Base-by-base conservation (phyloP, 768 basidiomycete species). In the Tricholoma matsutake region DNA sequence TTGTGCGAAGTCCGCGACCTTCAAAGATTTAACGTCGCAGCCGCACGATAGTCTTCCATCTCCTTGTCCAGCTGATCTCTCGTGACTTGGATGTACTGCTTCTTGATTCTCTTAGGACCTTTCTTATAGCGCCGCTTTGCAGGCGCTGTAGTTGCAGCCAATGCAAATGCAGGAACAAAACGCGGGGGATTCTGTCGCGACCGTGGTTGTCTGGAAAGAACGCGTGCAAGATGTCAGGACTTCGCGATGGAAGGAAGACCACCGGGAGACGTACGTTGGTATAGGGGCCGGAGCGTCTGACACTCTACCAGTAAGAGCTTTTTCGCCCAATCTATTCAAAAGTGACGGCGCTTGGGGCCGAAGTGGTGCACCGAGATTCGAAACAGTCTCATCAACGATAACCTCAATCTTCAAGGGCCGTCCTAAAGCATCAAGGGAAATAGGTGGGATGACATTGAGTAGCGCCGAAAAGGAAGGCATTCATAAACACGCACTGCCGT, bases 31-130 rank as follows among this genome's bases (percentile, higher is more conserved):
- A 13, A 64, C 52, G 56, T 68, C 11, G 74, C 76, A 10, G 72
- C 75, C 20, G 88, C 86, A 54, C 81, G 81, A 64, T 91, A 92
- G 54, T 88, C 86, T 59, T 92, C 91, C 87, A 92, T 91, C 71
- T 92, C 90, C 69, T 82, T 79, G 70, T 92, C 90, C 22, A 92
- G 78, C 61, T 91, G 83, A 28, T 80, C 85, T 6, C 75, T 68
- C 0, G 87, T 83, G 13, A 71, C 63, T 3, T 72, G 60, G 53
- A 61, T 60, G 31, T 66, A 57, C 63, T 64, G 65, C 72, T 91
- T 91, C 68, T 89, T 90, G 45, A 90, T 69, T 39, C 91, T 83
- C 67, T 83, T 86, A 0, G 91, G 87, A 0, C 91, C 91, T 67
- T 91, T 92, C 76, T 88, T 91, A 41, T 76, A 73, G 29, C 85